Evolutionary conservation across 164 flowering plant species (phyloP).

Genomic region (Chimonanthus salicifolius): DNA sequence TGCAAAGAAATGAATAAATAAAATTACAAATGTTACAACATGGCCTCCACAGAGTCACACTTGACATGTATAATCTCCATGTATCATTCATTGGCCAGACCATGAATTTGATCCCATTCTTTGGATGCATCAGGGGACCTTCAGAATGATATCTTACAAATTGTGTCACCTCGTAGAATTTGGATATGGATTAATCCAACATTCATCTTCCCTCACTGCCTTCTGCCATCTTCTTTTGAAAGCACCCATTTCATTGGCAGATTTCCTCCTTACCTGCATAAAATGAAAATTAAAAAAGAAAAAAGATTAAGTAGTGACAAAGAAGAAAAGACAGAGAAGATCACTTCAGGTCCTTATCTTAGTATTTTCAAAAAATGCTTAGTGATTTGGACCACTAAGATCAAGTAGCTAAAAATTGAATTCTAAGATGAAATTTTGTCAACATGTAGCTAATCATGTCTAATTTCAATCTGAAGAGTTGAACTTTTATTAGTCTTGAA

Average conservation of each 20-base stretch:
- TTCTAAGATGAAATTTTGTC: too few species aligned
- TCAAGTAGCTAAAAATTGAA: too few species aligned
- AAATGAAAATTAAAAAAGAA: neutral
- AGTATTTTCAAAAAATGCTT: too few species aligned
- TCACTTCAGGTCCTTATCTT: too few species aligned
- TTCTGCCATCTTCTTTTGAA: conserved; percentile 70
- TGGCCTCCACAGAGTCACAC: neutral
- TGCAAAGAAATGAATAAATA: conserved; percentile 1
- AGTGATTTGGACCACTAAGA: too few species aligned
- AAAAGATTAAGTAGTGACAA: neutral
- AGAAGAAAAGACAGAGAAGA: neutral
- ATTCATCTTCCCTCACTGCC: conserved; percentile 60
- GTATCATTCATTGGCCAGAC: neutral
- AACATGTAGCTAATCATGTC: too few species aligned
- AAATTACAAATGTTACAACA: neutral
- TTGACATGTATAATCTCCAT: too few species aligned
- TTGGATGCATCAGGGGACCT: neutral
- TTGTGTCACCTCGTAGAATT: neutral
- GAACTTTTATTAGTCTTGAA: too few species aligned
- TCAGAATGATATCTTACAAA: neutral
- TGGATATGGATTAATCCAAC: conserved; percentile 74
- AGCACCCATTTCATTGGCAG: conserved; percentile 54
- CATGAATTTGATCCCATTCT: neutral
- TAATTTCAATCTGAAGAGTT: too few species aligned
- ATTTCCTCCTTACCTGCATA: conserved; percentile 70